Percentiles rank a stretch among this genome's conserved stretches.
phyloP scores from a whole-genome alignment of 2,329 filamentous ascomycete genomes.

The Paecilomyces sp. region DNA sequence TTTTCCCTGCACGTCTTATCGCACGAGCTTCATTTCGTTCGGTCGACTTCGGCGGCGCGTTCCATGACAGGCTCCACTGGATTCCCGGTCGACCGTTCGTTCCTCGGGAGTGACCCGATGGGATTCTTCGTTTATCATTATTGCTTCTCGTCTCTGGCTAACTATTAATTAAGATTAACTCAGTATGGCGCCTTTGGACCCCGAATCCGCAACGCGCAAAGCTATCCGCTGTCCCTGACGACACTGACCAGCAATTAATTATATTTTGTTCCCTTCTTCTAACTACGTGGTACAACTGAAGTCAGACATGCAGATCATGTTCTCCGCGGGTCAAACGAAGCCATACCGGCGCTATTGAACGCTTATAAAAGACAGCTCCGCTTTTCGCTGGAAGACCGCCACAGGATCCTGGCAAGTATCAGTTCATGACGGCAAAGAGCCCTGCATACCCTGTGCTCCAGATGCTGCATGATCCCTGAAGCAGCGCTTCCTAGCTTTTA shows the following conservation, averaged over 20 bases:
- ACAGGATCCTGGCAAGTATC: neutral
- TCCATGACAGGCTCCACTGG: neutral
- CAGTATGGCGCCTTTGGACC: neutral
- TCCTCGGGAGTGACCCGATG: neutral
- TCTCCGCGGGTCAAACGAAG: neutral
- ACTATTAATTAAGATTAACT: neutral
- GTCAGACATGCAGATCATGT: neutral
- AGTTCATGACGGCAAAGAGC: neutral
- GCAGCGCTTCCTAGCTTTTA: neutral
- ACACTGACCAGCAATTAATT: neutral
- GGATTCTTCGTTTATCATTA: neutral
- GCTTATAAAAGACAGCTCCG: neutral
- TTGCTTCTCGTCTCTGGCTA: neutral
- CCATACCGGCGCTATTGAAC: neutral
- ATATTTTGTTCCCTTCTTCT: neutral
- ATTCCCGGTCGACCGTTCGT: neutral
- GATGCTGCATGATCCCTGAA: neutral
- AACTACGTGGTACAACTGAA: neutral
- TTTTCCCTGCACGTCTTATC: neutral
- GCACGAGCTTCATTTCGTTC: neutral
- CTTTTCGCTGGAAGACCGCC: neutral
- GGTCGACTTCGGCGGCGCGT: neutral
- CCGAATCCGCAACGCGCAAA: neutral
- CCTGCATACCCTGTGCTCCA: neutral
- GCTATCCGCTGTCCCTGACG: neutral